phyloP scores from a whole-genome alignment of 768 basidiomycete genomes.

The Mrakia frigida region DNA sequence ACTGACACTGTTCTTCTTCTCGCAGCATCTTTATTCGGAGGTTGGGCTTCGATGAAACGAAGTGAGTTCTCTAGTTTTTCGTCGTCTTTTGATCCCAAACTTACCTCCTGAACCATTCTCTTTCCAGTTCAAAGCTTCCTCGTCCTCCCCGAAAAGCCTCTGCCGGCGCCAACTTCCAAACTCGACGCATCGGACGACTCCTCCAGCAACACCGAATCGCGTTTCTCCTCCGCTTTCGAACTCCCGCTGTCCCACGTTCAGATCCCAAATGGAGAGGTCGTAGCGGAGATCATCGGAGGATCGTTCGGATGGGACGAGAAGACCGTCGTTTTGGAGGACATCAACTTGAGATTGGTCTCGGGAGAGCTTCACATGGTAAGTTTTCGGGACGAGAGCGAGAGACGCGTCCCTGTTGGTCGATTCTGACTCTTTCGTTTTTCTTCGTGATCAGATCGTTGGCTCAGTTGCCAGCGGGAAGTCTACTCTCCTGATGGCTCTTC shows the following conservation, averaged over 20 bases:
- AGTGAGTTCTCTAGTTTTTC: neutral
- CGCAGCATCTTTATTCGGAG: neutral
- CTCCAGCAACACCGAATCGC: neutral
- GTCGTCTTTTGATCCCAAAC: neutral
- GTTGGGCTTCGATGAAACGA: neutral
- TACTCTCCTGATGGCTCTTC: conserved; percentile 32
- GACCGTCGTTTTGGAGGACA: neutral
- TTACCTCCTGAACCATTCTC: neutral
- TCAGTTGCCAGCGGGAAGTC: conserved; percentile 33
- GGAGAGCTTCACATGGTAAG: conserved; percentile 21
- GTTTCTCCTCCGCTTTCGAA: too few species aligned
- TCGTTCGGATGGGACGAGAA: conserved; percentile 17
- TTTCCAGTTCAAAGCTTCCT: conserved; percentile 9
- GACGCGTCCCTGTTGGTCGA: neutral
- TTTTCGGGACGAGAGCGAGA: too few species aligned
- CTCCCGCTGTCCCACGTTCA: neutral
- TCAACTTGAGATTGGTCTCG: neutral
- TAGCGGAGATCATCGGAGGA: neutral
- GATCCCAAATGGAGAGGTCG: neutral
- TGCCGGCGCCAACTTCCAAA: neutral
- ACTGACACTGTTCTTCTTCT: too few species aligned
- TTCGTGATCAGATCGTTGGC: conserved; percentile 12
- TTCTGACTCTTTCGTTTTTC: too few species aligned
- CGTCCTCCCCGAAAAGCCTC: conserved; percentile 6
- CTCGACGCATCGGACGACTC: neutral